Conservation (phyloP, 257 asterid genomes). For the Paulownia fortunei region DNA sequence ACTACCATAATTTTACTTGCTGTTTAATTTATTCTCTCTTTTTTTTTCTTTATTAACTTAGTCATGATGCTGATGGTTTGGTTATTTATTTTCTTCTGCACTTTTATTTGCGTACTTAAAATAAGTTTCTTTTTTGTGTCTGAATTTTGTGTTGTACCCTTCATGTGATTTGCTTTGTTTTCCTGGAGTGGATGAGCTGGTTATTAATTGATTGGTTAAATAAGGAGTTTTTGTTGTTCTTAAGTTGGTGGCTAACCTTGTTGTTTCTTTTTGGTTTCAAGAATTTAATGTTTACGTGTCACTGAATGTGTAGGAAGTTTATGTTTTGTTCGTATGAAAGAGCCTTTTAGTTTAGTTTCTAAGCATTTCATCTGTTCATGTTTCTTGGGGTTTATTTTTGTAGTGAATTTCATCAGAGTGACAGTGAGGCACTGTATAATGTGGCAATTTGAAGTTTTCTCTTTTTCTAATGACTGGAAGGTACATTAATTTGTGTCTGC, state of each 20-base stretch:
- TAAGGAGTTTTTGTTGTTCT: neutral
- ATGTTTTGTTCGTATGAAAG: neutral
- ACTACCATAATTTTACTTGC: too few species aligned
- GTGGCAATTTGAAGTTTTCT: too few species aligned
- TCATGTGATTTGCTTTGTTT: neutral
- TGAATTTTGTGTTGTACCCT: neutral
- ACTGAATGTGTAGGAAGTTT: neutral
- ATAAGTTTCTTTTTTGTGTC: neutral
- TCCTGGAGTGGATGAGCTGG: neutral
- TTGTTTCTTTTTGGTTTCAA: neutral
- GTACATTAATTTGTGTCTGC: neutral
- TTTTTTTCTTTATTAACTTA: too few species aligned
- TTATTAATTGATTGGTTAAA: neutral
- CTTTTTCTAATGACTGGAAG: neutral
- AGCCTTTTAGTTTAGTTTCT: neutral
- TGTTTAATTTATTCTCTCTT: too few species aligned
- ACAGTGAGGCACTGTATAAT: too few species aligned
- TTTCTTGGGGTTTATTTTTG: neutral
- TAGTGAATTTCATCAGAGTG: too few species aligned
- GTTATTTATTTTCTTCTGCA: neutral
- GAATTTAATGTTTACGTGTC: neutral
- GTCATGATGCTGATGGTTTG: neutral
- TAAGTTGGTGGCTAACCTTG: too few species aligned
- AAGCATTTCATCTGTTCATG: neutral
- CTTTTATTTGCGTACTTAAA: neutral